Evolutionary conservation across 352 stramenopile genomes (phyloP).

Genomic region (Phytophthora hibernalis): DNA sequence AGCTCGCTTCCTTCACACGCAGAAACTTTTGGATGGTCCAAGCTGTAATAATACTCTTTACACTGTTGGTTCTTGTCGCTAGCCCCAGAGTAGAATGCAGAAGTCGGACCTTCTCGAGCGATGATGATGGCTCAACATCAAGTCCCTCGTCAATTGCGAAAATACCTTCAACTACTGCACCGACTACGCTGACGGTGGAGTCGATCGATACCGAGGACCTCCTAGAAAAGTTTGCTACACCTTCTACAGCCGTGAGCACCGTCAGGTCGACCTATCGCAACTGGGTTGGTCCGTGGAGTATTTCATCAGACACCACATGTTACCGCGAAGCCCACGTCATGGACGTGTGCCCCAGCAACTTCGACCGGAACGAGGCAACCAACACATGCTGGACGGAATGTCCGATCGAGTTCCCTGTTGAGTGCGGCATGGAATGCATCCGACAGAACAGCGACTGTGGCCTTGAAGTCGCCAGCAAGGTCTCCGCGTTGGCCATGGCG

Average conservation of each 20-base stretch:
- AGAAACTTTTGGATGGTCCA: neutral
- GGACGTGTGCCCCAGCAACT: slow-evolving; percentile 42
- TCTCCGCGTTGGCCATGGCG: slow-evolving; percentile 40
- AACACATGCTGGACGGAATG: slow-evolving; percentile 66
- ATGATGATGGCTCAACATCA: slow-evolving; percentile 17
- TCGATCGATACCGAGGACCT: slow-evolving; percentile 15
- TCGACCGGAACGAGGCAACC: slow-evolving; percentile 41
- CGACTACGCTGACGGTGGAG: neutral
- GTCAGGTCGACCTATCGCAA: slow-evolving; percentile 17
- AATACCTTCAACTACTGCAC: neutral
- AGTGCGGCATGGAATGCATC: slow-evolving; percentile 46
- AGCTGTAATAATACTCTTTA: neutral
- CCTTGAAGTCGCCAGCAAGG: slow-evolving; percentile 43
- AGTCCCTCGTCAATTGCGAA: slow-evolving; percentile 1
- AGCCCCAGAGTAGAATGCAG: neutral
- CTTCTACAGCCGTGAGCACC: slow-evolving; percentile 10
- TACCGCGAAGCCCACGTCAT: slow-evolving; percentile 40
- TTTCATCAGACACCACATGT: slow-evolving; percentile 12
- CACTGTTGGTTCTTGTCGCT: neutral
- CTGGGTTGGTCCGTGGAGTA: slow-evolving; percentile 42
- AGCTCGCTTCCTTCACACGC: neutral
- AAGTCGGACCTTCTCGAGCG: neutral
- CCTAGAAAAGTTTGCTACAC: slow-evolving; percentile 8
- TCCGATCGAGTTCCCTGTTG: slow-evolving; percentile 42
- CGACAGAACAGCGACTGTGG: slow-evolving; percentile 45